Base-by-base conservation (phyloP, 192 early-diverging fungal genomes). In the Coemansia sp. region DNA sequence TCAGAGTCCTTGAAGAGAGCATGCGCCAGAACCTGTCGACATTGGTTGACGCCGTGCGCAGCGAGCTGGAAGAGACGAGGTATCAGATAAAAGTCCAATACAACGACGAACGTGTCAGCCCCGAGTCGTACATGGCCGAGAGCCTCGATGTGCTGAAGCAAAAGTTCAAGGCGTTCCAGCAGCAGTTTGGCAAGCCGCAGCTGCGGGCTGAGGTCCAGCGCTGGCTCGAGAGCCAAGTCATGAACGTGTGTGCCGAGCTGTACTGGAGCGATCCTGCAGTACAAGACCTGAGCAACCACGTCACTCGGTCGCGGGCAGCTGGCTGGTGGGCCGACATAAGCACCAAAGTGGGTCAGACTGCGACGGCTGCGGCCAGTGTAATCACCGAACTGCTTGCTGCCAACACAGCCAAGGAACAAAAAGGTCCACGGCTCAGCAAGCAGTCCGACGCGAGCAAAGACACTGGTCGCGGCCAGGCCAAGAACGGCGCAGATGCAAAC, bases 1-100 rank as follows among this genome's bases (percentile, higher is more conserved):
- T 96, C 87, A 78, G 86, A 53, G 91, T 96, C 2, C 75, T 98
- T 17, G 97, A 98, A 64, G 88, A 91, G 53, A 90, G 89, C 65
- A 97, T 98, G 97, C 89, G 88, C 46, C 81, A 84, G 42, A 91
- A 86, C 20, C 80, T 98, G 37, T 86, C 86, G 60, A 84, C 79
- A 7, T 91, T 98, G 66, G 86, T 91, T n/a, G 91, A 95, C 57
- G 90, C 92, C 0, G 97, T 98, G n/a, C 91, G 97, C 62, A 82
- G 68, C 64, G 95, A 98, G 67, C 84, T 98, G 42, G 94, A 97
- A 55, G 95, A 98, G 76, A 87, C 95, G 10, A 86, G 89, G 12
- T 98, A 98, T 73, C 94, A 97, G 82, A 96, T 95, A 84, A 98
- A 98, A 77, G 97, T 98, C 10, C 93, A 95, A 51, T 98, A 97